Base-by-base conservation (phyloP, 257 asterid genomes). In the Rubia yunnanensis region DNA sequence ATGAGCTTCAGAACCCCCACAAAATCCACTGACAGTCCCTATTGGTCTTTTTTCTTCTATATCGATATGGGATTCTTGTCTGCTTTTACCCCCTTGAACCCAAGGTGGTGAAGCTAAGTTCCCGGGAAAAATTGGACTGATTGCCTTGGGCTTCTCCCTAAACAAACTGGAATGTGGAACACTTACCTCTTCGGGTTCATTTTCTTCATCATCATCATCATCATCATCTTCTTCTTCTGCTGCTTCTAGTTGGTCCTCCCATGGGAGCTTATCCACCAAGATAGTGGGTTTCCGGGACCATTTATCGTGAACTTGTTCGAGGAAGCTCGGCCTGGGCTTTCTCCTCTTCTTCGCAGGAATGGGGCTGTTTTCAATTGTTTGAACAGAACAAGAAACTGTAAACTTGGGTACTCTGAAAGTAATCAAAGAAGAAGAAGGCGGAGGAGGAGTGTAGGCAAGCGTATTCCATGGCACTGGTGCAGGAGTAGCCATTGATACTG, bases 271-370 rank as follows among this genome's bases (percentile, higher is more conserved):
- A 23, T 86, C 81, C 44, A 92, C 75, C 20, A 62, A 46, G 32
- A 91, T 78, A 73, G 83, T 81, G 66, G 73, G 72, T 79, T 81
- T 87, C 1, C 76, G 57, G 30, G 97, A 89, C 96, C 99, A 89
- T 83, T 87, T 92, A 49, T 67, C 80, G 64, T 87, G 86, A 78
- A 89, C 76, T 79, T 87, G 85, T 10, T 84, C 88, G 27, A 87
- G 72, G 72, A 92, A 92, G 73, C 94, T 92, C 32, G 94, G 96
- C 67, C 90, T 85, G 23, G 89, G 96, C 70, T 92, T 89, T 32
- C 88, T 81, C 85, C 72, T 83, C 75, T 83, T 87, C 69, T 77
- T 88, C 15, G 32, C 59, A 9, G 65, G 67, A 68, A 35, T 55
- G 14, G 63, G 65, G 73, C 34, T 70, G 60, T 64, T 56, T 60